These are phyloP conservation scores for Fusarium beomiforme DNA, from an alignment of 2,329 filamentous ascomycete species.

Conservation along the genomic window DNA sequence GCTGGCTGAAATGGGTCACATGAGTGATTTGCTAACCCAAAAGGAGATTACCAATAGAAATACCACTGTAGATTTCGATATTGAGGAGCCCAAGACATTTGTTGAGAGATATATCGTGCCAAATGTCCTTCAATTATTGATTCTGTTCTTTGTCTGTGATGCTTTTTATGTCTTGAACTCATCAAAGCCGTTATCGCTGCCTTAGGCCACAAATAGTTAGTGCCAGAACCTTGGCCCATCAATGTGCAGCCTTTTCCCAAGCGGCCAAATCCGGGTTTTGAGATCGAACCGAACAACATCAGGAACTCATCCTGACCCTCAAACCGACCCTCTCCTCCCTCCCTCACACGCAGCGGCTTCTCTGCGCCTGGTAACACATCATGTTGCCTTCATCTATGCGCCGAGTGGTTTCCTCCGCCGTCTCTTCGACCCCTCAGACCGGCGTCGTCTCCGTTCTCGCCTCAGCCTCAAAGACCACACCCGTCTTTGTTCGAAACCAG, in stretches of 20 bases:
- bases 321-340: constrained; percentile 30
- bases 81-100: neutral
- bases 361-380: constrained; percentile 44
- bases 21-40: neutral
- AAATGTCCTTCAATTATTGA: neutral
- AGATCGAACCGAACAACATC: constrained; percentile 48
- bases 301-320: constrained; percentile 45
- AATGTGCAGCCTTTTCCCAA: constrained; percentile 49
- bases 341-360: constrained; percentile 25
- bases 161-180: neutral
- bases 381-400: constrained; percentile 68
- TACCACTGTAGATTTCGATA: too few species aligned
- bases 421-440: constrained; percentile 58
- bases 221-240: constrained; percentile 36
- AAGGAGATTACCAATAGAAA: neutral
- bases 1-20: neutral
- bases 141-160: neutral
- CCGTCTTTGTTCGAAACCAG: constrained; percentile 54
- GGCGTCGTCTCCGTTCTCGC: constrained; percentile 55
- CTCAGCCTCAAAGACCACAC: constrained; percentile 52
- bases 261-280: constrained; percentile 52
- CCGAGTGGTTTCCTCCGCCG: constrained; percentile 61
- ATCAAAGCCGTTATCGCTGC: constrained; percentile 45
- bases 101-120: neutral
- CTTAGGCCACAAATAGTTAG: constrained; percentile 50